phyloP scores from a whole-genome alignment of 345 rosid genomes.

The Adansonia digitata region DNA sequence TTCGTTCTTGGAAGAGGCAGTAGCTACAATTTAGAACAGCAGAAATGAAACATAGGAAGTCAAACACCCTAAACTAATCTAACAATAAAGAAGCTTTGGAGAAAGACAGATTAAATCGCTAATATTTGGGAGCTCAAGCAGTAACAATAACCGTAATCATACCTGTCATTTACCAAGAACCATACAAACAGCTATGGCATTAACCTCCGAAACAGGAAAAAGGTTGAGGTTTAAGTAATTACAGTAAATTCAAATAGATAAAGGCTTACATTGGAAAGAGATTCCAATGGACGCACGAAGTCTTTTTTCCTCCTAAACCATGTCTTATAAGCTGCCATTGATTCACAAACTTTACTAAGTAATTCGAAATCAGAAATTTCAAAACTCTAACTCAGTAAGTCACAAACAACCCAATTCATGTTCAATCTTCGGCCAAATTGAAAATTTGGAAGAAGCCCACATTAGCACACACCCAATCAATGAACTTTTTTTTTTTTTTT shows the following conservation, averaged over 20 bases:
- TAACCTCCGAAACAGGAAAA: not conserved
- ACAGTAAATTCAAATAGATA: not conserved
- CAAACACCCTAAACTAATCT: not conserved
- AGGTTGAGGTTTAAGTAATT: not conserved
- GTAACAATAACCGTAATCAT: not conserved
- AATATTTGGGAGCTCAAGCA: not conserved
- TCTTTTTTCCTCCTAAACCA: slow-evolving; percentile 90
- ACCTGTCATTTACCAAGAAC: not conserved
- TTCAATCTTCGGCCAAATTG: not conserved
- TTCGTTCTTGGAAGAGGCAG: not conserved
- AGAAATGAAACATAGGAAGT: not conserved
- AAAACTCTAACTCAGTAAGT: slow-evolving; percentile 9
- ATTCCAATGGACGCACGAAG: slow-evolving; percentile 80
- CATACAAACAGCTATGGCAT: not conserved
- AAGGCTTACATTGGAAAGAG: slow-evolving; percentile 81
- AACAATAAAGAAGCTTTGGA: not conserved
- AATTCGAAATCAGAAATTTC: not conserved
- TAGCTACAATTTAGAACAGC: not conserved
- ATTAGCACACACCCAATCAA: not conserved
- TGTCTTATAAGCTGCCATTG: slow-evolving; percentile 83
- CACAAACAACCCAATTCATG: not conserved
- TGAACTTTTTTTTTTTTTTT: not conserved
- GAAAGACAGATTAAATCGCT: not conserved
- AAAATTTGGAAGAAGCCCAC: slow-evolving; percentile 12
- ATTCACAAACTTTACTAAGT: slow-evolving; percentile 18